Evolutionary conservation across 805 yeast species (phyloP).

Genomic region (Kodamaea restingae): DNA sequence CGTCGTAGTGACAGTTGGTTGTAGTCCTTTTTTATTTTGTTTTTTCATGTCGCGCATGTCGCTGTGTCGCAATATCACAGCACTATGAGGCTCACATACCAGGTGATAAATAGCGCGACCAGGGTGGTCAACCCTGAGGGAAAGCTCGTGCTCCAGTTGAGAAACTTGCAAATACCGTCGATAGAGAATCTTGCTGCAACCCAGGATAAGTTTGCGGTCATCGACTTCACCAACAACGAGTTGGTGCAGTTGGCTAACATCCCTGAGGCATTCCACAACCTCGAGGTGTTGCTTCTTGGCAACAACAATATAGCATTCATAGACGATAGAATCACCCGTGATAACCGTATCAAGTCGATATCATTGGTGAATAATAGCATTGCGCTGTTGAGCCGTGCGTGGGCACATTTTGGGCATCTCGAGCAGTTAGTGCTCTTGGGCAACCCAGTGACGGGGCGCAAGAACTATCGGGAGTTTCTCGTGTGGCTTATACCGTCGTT

Average conservation of each 20-base stretch:
- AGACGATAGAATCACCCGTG: slow-evolving; percentile 28
- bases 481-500: slow-evolving; percentile 63
- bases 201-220: slow-evolving; percentile 38
- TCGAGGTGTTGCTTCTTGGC: slow-evolving; percentile 55
- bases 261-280: slow-evolving; percentile 36
- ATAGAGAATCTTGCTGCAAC: slow-evolving; percentile 35
- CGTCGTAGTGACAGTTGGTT: too few relatives aligned
- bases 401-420: slow-evolving; percentile 34
- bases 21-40: too few relatives aligned
- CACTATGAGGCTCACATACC: slow-evolving; percentile 35
- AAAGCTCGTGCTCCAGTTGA: slow-evolving; percentile 31
- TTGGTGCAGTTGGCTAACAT: slow-evolving; percentile 51
- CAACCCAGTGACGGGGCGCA: slow-evolving; percentile 50
- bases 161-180: slow-evolving; percentile 28
- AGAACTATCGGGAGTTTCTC: slow-evolving; percentile 56
- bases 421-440: slow-evolving; percentile 49
- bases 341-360: slow-evolving; percentile 44
- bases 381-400: slow-evolving; percentile 29
- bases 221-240: slow-evolving; percentile 77
- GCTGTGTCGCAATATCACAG: background rate
- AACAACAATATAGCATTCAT: slow-evolving; percentile 54
- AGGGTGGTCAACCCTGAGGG: slow-evolving; percentile 33
- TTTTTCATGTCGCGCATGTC: slow-evolving; percentile 5
- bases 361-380: slow-evolving; percentile 53
- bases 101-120: slow-evolving; percentile 27